phyloP scores from a whole-genome alignment of 1,139 yeast species.

The Yamadazyma dendronema region DNA sequence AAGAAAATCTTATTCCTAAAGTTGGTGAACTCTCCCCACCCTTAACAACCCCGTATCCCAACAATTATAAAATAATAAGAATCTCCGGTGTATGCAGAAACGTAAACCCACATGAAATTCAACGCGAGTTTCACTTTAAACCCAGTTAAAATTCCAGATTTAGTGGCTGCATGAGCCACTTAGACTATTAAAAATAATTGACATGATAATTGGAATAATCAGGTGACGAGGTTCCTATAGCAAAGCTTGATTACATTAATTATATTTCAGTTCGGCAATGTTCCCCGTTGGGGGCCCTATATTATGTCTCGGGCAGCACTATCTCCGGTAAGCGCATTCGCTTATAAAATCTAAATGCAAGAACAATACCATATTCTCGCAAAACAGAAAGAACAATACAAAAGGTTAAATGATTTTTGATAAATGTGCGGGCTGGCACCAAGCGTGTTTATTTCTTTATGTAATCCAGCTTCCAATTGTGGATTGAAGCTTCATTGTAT shows the following conservation, averaged over 20 bases:
- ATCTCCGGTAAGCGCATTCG: background rate
- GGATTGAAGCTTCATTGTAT: too few species aligned
- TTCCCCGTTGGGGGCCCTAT: too few species aligned
- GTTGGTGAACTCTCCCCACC: too few species aligned
- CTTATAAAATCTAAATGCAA: background rate
- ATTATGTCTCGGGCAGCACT: too few species aligned
- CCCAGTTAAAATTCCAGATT: slow-evolving; percentile 6
- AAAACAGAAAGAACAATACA: background rate
- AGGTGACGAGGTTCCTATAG: background rate
- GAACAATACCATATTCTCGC: slow-evolving; percentile 1
- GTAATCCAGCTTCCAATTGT: too few species aligned
- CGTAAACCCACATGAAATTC: slow-evolving; percentile 3
- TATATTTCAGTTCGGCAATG: too few species aligned
- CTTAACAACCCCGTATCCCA: too few species aligned
- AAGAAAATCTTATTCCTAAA: too few species aligned
- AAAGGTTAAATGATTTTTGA: background rate
- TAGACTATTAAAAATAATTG: background rate
- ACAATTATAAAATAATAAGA: background rate
- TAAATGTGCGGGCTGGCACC: background rate
- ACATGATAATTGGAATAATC: background rate
- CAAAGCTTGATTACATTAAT: background rate
- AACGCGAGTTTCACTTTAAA: slow-evolving; percentile 8
- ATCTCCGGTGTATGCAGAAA: background rate
- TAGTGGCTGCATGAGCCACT: slow-evolving; percentile 3
- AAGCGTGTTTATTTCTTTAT: background rate